These are phyloP conservation scores for Sanguinoderma infundibulare DNA, from an alignment of 1,284 basidiomycete genomes.

Conservation along the genomic window DNA sequence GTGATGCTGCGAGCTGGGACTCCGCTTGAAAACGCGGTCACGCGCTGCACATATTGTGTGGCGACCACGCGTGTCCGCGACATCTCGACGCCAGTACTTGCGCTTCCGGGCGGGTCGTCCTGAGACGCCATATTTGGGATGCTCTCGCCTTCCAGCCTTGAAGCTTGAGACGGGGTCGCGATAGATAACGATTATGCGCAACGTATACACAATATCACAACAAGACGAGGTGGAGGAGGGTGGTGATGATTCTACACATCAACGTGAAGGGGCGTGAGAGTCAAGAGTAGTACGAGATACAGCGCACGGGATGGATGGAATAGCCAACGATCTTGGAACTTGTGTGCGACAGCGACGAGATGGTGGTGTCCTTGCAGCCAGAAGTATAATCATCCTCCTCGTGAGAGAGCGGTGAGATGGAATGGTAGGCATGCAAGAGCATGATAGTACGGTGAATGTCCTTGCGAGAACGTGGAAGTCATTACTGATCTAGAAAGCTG, in stretches of 20 bases:
- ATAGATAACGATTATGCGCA: background rate
- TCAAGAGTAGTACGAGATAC: constrained; percentile 9
- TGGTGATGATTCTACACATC: constrained; percentile 13
- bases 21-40: constrained; percentile 1
- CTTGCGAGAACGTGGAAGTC: background rate
- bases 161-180: background rate
- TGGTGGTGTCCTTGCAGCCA: constrained; percentile 2
- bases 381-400: background rate
- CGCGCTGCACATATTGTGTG: background rate
- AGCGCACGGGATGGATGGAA: constrained; percentile 8
- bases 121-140: background rate
- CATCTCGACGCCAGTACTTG: too few species aligned
- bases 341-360: background rate
- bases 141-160: background rate
- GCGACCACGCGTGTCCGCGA: background rate
- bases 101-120: background rate
- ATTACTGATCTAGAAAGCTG: constrained; percentile 7
- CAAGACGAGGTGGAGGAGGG: background rate
- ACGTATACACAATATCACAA: constrained; percentile 9
- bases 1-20: background rate
- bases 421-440: background rate
- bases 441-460: constrained; percentile 7
- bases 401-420: background rate
- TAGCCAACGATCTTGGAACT: background rate
- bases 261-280: constrained; percentile 4